phyloP scores from a whole-genome alignment of 108 stramenopile genomes.

The Mediolabrus comicus region DNA sequence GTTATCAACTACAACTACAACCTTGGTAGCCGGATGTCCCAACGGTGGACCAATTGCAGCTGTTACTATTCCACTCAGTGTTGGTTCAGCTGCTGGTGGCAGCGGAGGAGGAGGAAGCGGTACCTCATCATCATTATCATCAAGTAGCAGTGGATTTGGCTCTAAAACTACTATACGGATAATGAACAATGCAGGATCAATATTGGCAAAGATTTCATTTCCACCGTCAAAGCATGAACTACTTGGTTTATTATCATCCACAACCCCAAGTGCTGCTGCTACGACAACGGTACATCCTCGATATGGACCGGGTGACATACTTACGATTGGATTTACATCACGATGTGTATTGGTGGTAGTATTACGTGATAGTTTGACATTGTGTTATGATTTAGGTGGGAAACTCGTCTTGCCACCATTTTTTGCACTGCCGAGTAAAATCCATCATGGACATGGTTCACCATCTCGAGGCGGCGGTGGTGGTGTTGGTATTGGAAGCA shows the following conservation, averaged over 20 bases:
- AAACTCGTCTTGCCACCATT: constrained; percentile 68
- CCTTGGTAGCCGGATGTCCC: constrained; percentile 77
- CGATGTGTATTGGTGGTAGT: constrained; percentile 65
- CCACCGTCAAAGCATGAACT: constrained; percentile 39
- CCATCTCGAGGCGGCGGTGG: neutral
- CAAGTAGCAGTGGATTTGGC: too few species aligned
- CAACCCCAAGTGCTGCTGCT: neutral
- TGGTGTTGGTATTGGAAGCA: too few species aligned
- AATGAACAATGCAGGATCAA: constrained; percentile 63
- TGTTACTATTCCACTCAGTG: constrained; percentile 59
- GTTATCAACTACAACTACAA: constrained; percentile 64
- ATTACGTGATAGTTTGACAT: constrained; percentile 66
- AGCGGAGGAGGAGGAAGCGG: neutral
- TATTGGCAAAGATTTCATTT: constrained; percentile 57
- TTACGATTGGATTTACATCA: constrained; percentile 76
- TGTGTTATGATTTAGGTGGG: constrained; percentile 69
- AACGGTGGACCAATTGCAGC: constrained; percentile 82
- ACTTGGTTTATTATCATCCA: constrained; percentile 13
- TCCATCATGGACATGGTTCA: constrained; percentile 8
- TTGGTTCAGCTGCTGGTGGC: constrained; percentile 26
- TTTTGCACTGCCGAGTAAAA: constrained; percentile 47
- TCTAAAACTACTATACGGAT: constrained; percentile 51
- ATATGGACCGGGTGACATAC: constrained; percentile 53
- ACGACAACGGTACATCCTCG: neutral
- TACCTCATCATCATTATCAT: too few species aligned